Conservation (phyloP, 75 land plant genomes). For the Cupressus sempervirens region DNA sequence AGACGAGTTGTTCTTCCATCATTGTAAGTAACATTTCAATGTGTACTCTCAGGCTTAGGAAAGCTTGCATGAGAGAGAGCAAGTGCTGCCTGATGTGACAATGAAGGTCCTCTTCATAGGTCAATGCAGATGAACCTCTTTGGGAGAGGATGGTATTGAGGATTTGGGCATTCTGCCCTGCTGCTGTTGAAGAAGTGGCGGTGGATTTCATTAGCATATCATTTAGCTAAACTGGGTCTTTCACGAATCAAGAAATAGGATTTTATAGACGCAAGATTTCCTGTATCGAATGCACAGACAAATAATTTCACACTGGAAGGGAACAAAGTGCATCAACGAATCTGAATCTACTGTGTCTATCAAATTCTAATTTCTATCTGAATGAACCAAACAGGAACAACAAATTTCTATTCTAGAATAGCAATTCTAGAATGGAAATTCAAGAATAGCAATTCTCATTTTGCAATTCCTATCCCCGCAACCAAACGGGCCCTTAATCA, state of each 20-base stretch:
- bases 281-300: background rate
- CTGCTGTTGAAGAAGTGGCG: background rate
- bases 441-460: too few species aligned
- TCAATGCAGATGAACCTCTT: conserved; percentile 36
- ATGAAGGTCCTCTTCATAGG: conserved; percentile 53
- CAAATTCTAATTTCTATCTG: too few species aligned
- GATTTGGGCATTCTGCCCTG: conserved; percentile 23
- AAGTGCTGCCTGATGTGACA: conserved; percentile 61
- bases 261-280: background rate
- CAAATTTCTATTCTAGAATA: too few species aligned
- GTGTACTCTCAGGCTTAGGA: conserved; percentile 28
- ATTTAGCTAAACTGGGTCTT: background rate
- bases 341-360: too few species aligned
- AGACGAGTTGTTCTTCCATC: conserved; percentile 51
- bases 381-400: too few species aligned
- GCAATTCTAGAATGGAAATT: too few species aligned
- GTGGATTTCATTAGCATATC: background rate
- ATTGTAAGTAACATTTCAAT: conserved; percentile 41
- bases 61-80: conserved; percentile 37
- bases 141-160: conserved; percentile 35
- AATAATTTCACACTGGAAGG: too few species aligned
- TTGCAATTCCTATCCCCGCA: too few species aligned
- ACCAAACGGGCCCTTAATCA: too few species aligned
- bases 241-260: background rate
- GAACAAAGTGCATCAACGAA: too few species aligned